Evolutionary conservation across 2,329 filamentous ascomycete species (phyloP).

Genomic region (Ophiostoma piceae): DNA sequence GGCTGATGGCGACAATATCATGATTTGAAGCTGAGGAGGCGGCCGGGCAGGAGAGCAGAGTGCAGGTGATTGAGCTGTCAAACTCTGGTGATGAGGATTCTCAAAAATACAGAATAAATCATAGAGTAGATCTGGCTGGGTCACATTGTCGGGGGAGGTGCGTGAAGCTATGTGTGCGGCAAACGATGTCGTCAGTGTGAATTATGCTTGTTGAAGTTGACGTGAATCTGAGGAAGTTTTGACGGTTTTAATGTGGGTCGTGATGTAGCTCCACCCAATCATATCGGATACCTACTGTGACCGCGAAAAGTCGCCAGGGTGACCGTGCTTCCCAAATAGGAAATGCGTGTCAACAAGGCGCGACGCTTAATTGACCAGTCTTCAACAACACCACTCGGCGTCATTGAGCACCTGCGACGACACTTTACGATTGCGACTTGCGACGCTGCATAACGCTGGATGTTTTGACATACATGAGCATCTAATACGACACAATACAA

Average conservation of each 20-base stretch:
- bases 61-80: background rate
- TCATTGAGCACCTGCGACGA: background rate
- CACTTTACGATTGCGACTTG: background rate
- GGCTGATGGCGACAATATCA: constrained; percentile 12
- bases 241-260: background rate
- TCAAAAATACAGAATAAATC: background rate
- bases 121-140: background rate
- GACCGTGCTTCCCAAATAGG: constrained; percentile 15
- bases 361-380: background rate
- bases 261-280: background rate
- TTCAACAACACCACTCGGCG: background rate
- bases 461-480: background rate
- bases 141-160: background rate
- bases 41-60: background rate
- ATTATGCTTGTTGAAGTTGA: background rate
- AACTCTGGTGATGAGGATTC: background rate
- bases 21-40: constrained; percentile 16
- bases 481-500: too few relatives aligned
- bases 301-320: constrained; percentile 15
- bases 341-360: constrained; percentile 14
- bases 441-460: background rate
- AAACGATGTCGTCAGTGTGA: background rate
- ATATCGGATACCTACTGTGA: background rate
- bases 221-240: constrained; percentile 9
- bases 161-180: background rate